A percentile compares a stretch with the other conserved stretches of the same genome.
Evolutionary conservation across 257 asterid species (phyloP).

Genomic region (Ballota nigra): DNA sequence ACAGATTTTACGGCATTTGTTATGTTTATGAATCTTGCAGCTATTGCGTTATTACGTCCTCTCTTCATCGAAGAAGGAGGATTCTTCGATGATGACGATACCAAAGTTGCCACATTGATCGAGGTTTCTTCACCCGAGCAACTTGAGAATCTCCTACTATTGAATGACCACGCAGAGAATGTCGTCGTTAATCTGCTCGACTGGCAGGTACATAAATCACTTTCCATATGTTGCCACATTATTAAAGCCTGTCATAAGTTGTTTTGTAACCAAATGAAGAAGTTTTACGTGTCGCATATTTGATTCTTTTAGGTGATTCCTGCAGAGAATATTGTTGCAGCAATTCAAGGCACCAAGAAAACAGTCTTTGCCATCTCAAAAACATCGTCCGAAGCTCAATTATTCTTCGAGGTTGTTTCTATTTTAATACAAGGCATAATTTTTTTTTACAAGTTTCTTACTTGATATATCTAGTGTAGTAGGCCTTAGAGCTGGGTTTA

Average conservation of each 20-base stretch:
- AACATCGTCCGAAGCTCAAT: constrained; percentile 69
- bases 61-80: constrained; percentile 63
- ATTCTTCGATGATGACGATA: constrained; percentile 41
- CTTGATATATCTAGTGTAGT: constrained; percentile 30
- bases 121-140: constrained; percentile 68
- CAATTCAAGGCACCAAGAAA: constrained; percentile 62
- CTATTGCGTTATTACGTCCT: constrained; percentile 61
- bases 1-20: background rate
- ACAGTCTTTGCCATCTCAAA: constrained; percentile 73
- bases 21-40: constrained; percentile 47
- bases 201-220: constrained; percentile 60
- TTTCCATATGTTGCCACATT: background rate
- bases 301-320: constrained; percentile 60
- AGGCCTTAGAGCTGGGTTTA: constrained; percentile 92
- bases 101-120: constrained; percentile 48
- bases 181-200: constrained; percentile 61
- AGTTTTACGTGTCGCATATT: background rate
- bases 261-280: background rate
- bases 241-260: background rate
- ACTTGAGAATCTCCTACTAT: constrained; percentile 53
- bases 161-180: constrained; percentile 46
- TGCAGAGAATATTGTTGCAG: constrained; percentile 86
- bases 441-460: background rate
- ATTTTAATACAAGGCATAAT: background rate
- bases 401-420: constrained; percentile 66